phyloP scores from a whole-genome alignment of 148 eudicot genomes.

The Fagopyrum homotropicum region DNA sequence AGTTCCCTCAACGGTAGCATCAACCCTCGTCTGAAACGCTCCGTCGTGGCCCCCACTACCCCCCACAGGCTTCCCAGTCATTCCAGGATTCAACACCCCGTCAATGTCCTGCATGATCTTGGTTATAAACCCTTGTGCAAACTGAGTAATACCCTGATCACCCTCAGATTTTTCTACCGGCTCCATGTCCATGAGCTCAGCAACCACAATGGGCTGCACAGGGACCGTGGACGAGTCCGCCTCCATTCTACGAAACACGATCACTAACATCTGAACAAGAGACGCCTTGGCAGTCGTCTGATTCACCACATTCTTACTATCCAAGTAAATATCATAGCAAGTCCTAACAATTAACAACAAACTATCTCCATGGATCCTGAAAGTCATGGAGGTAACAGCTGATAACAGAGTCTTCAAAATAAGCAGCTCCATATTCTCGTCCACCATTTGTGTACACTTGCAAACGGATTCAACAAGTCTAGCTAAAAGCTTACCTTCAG shows the following conservation, averaged over 20 bases:
- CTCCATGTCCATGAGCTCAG: conserved; percentile 72
- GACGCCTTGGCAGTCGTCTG: conserved; percentile 95
- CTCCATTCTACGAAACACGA: conserved; percentile 95
- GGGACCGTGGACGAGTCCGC: conserved; percentile 91
- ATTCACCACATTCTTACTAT: conserved; percentile 82
- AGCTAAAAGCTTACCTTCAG: conserved; percentile 46
- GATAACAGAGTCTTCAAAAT: conserved; percentile 65
- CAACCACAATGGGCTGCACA: conserved; percentile 90
- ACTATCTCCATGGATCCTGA: conserved; percentile 84
- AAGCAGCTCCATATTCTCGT: conserved; percentile 57
- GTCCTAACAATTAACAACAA: conserved; percentile 75
- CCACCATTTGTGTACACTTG: conserved; percentile 48
- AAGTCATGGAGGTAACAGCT: conserved; percentile 61
- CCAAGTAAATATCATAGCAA: conserved; percentile 76
- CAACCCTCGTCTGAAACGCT: conserved; percentile 73
- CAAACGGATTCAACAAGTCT: conserved; percentile 65
- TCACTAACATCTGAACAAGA: conserved; percentile 88
- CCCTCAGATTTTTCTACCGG: conserved; percentile 63
- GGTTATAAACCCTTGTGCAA: conserved; percentile 94
- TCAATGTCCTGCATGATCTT: conserved; percentile 79
- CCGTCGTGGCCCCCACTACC: conserved; percentile 58
- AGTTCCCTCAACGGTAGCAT: conserved; percentile 79
- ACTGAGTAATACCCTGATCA: conserved; percentile 60
- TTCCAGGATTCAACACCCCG: conserved; percentile 58
- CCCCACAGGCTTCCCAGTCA: conserved; percentile 26